phyloP scores from a whole-genome alignment of 2,329 filamentous ascomycete species.

The Capronia coronata region DNA sequence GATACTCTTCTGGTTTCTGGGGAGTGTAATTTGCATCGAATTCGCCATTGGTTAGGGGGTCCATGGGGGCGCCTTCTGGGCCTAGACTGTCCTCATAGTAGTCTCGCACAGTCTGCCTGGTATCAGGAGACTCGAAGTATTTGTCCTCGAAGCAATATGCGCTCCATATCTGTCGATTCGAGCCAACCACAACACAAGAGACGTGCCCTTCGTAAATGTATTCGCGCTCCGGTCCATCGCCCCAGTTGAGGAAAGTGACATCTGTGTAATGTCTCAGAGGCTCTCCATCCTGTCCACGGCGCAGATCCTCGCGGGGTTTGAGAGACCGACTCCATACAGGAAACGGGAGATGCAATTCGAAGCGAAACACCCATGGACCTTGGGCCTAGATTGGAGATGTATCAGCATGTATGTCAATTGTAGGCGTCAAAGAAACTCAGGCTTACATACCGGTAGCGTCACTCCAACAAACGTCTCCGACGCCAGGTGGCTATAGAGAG shows the following conservation, averaged over 20 bases:
- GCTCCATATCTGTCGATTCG: background rate
- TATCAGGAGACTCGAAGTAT: background rate
- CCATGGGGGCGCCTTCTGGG: background rate
- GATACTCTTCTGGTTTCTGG: background rate
- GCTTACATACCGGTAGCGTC: background rate
- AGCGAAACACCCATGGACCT: background rate
- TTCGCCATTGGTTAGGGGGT: background rate
- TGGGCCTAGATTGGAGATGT: background rate
- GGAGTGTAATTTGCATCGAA: background rate
- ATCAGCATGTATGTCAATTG: too few relatives aligned
- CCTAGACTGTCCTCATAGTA: background rate
- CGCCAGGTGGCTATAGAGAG: conserved; percentile 4
- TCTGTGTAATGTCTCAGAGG: background rate
- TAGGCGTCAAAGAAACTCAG: too few relatives aligned
- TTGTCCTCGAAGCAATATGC: conserved; percentile 4
- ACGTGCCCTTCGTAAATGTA: conserved; percentile 5
- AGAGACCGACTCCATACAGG: background rate
- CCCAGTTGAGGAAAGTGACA: conserved; percentile 3
- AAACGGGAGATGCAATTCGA: background rate
- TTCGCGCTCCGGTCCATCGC: background rate
- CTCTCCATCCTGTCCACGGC: background rate
- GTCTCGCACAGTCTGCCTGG: background rate
- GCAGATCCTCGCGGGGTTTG: background rate
- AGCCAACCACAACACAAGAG: conserved; percentile 1
- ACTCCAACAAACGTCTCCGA: background rate